Percentiles rank a stretch among this genome's conserved stretches.
Conservation (phyloP, 129 eudicot species). For the Arctium minus region DNA sequence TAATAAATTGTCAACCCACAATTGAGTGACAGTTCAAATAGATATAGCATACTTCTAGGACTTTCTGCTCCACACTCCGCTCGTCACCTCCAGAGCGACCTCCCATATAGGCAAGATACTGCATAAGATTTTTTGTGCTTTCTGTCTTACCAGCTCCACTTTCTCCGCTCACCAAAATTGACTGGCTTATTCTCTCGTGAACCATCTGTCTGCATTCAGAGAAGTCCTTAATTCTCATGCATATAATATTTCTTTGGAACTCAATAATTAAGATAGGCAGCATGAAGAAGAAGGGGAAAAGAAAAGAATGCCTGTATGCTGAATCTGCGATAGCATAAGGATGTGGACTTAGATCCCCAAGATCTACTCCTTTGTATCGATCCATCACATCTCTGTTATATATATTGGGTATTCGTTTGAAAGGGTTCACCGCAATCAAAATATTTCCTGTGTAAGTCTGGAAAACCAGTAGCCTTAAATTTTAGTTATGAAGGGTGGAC, state of each 20-base stretch:
- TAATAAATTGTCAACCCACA: neutral
- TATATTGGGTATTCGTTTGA: conserved; percentile 69
- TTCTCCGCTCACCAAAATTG: conserved; percentile 95
- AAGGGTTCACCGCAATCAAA: conserved; percentile 92
- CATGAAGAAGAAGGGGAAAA: conserved; percentile 6
- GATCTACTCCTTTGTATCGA: conserved; percentile 63
- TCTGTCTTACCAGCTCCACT: conserved; percentile 98
- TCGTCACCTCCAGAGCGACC: conserved; percentile 50
- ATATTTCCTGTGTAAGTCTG: conserved; percentile 95
- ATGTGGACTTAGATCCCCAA: conserved; percentile 84
- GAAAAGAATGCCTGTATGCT: conserved; percentile 67
- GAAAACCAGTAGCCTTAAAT: conserved; percentile 24
- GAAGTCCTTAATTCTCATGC: conserved; percentile 12
- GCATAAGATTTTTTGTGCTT: conserved; percentile 86
- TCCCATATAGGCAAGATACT: conserved; percentile 87
- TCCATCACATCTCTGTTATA: conserved; percentile 64
- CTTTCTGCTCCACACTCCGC: conserved; percentile 84
- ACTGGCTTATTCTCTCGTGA: conserved; percentile 69
- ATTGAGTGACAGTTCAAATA: neutral
- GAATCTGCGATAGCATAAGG: conserved; percentile 92
- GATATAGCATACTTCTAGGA: conserved; percentile 62
- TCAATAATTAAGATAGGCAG: neutral
- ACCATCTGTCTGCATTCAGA: conserved; percentile 78
- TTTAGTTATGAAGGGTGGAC: neutral
- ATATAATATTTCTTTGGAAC: neutral